Base-by-base conservation (phyloP, 176 grass and related monocot species). In the Alopecurus myosuroides region DNA sequence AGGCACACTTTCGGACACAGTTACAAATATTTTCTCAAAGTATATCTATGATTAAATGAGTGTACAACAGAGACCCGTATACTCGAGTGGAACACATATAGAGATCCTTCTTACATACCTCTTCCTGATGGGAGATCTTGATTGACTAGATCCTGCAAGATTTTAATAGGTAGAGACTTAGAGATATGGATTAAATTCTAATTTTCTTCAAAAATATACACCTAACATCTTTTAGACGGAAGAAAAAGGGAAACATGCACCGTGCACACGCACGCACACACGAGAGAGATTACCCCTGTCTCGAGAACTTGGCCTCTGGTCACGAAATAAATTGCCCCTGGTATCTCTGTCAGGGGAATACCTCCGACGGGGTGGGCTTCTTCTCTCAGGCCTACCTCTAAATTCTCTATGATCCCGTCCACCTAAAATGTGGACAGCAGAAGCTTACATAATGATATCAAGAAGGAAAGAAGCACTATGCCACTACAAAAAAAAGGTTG, bases 381-480 rank as follows among this genome's bases (percentile, higher is more conserved):
- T 97, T 90, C 94, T 94, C 64, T 92, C 89, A 88, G 87, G 85
- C 75, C 81, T 94, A 70, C 77, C 87, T 79, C 94, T 94, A 57
- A 97, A 81, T 41, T 97, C 91, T 88, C 89, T 91, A 85, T 86
- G 48, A 35, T 97, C 94, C 19, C 82, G 85, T 50, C 91, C 77
- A 68, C 94, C 94, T 97, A 51, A 29, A 87, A 19, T 6, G 70
- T 74, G 58, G 10, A 65, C 22, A 3, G 6, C 17, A 74, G 26
- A 7, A 48, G 42, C 70, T 80, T 80, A 65, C 45, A 80, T 46
- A 49, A 31, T 64, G 14, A 64, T 48, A 63, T 22, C 45, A 90
- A 50, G 74, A 79, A 85, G 58, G 60, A 62, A 90, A 57, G 68
- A 80, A 85, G 58, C 14, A 55, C 26, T 53, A 45, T 36, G 26